phyloP scores from a whole-genome alignment of 495 filamentous ascomycete genomes.

The Alectoria sarmentosa region DNA sequence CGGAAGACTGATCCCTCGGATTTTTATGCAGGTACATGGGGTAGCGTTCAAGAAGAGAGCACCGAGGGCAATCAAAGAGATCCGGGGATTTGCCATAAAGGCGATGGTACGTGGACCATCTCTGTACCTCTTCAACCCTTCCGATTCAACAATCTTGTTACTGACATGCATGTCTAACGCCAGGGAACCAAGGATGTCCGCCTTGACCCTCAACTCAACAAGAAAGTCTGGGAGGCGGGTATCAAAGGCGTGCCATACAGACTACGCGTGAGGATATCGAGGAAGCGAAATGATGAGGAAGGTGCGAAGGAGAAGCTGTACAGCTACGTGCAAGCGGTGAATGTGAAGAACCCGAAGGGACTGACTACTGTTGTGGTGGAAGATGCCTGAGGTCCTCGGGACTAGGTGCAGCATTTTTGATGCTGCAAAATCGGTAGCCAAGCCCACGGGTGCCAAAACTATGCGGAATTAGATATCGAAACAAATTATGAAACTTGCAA shows the following conservation, averaged over 20 bases:
- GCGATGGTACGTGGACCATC: constrained; percentile 72
- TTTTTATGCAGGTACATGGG: constrained; percentile 70
- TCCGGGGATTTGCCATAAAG: constrained; percentile 81
- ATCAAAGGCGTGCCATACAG: constrained; percentile 97
- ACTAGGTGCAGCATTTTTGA: background rate
- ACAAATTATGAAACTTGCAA: background rate
- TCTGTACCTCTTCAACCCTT: background rate
- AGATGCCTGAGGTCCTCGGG: constrained; percentile 33
- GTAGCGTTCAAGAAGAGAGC: constrained; percentile 99
- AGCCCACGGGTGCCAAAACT: background rate
- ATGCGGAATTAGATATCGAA: background rate
- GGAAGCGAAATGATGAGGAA: constrained; percentile 99
- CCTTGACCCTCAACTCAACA: constrained; percentile 96
- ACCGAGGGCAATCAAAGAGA: constrained; percentile 98
- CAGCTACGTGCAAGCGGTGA: constrained; percentile 98
- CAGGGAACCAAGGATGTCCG: constrained; percentile 97
- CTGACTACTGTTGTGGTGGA: constrained; percentile 77
- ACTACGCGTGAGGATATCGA: constrained; percentile 93
- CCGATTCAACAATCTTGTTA: background rate
- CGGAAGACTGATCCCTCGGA: constrained; percentile 49
- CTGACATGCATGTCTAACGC: constrained; percentile 10
- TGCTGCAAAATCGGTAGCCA: background rate
- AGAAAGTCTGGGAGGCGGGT: constrained; percentile 99
- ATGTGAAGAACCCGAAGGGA: constrained; percentile 98
- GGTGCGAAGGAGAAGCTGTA: constrained; percentile 97